phyloP scores from a whole-genome alignment of 768 basidiomycete genomes.

The Sistotremastrum niveocremeum region DNA sequence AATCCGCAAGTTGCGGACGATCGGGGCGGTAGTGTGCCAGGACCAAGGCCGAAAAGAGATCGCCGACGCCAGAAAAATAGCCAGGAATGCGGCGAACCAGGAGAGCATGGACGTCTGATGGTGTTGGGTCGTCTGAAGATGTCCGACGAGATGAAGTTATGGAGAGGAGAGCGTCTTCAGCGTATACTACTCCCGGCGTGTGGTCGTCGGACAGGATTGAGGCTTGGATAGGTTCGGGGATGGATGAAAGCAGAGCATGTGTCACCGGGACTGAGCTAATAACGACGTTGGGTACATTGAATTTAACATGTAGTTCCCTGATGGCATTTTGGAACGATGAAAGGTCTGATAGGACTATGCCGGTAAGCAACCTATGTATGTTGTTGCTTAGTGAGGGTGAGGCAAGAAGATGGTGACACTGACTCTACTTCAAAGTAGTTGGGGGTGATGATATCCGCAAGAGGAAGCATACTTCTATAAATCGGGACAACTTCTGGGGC shows the following conservation, averaged over 20 bases:
- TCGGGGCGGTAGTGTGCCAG: slow-evolving; percentile 51
- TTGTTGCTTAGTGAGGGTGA: not conserved
- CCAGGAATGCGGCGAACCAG: slow-evolving; percentile 70
- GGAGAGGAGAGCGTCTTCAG: slow-evolving; percentile 55
- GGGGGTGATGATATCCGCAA: slow-evolving; percentile 89
- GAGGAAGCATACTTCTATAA: slow-evolving; percentile 65
- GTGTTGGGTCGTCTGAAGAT: slow-evolving; percentile 7
- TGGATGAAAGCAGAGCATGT: slow-evolving; percentile 27
- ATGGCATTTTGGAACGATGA: slow-evolving; percentile 57
- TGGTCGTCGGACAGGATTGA: slow-evolving; percentile 19
- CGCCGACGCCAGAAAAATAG: slow-evolving; percentile 94
- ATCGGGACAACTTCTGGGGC: slow-evolving; percentile 75
- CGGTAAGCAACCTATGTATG: slow-evolving; percentile 55
- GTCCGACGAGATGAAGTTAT: slow-evolving; percentile 48
- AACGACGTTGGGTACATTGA: slow-evolving; percentile 74
- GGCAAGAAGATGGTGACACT: slow-evolving; percentile 14
- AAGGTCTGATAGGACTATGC: slow-evolving; percentile 51
- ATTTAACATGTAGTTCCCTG: slow-evolving; percentile 56
- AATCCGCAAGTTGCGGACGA: not conserved
- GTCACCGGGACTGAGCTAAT: slow-evolving; percentile 78
- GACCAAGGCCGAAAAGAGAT: slow-evolving; percentile 88
- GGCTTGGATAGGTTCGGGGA: slow-evolving; percentile 39
- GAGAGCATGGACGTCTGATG: slow-evolving; percentile 48
- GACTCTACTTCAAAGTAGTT: slow-evolving; percentile 99
- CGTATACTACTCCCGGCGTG: slow-evolving; percentile 17